phyloP scores from a whole-genome alignment of 2,329 filamentous ascomycete genomes.

The Hypoxylon sp. region DNA sequence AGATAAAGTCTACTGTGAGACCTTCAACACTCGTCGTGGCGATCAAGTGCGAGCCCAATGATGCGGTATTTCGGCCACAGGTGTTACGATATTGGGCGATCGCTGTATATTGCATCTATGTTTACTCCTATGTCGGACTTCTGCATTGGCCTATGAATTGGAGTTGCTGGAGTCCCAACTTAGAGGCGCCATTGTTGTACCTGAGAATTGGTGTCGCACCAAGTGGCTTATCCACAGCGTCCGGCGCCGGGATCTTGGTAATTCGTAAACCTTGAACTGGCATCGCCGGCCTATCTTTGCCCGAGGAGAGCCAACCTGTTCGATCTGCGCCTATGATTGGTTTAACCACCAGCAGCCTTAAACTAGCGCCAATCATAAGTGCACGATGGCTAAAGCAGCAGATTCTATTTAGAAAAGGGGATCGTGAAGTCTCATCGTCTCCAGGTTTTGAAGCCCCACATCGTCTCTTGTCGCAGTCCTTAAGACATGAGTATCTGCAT shows the following conservation, averaged over 20 bases:
- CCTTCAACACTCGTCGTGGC: not conserved
- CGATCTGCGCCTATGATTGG: conserved; percentile 8
- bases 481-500: conserved; percentile 21
- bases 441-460: conserved; percentile 23
- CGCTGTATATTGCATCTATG: conserved; percentile 5
- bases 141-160: conserved; percentile 16
- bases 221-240: conserved; percentile 17
- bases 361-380: conserved; percentile 3
- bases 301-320: conserved; percentile 26
- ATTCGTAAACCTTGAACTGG: conserved; percentile 16
- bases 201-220: conserved; percentile 15
- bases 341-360: conserved; percentile 10
- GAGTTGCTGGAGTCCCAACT: not conserved
- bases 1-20: conserved; percentile 10
- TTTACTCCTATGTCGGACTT: conserved; percentile 30
- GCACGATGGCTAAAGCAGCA: conserved; percentile 1
- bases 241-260: conserved; percentile 19
- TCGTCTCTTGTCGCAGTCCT: conserved; percentile 2
- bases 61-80: not conserved
- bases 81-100: not conserved
- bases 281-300: conserved; percentile 28
- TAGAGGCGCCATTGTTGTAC: not conserved
- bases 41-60: not conserved
- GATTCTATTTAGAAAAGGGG: conserved; percentile 2
- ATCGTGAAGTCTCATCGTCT: conserved; percentile 18